A percentile compares a stretch with the other conserved stretches of the same genome.
phyloP scores from a whole-genome alignment of 441 rosid genomes.

The Populus hybrid region DNA sequence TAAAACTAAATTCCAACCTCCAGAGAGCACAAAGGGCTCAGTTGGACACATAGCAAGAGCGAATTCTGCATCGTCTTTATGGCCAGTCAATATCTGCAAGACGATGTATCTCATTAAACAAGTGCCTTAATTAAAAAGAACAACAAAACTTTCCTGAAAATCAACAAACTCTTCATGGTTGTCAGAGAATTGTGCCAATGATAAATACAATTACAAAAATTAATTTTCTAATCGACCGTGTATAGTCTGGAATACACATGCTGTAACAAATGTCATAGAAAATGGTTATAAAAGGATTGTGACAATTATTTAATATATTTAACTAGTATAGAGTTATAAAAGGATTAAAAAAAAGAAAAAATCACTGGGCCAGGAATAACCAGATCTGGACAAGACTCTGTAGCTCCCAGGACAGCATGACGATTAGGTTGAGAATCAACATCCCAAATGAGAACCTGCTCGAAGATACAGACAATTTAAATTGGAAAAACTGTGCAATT shows the following conservation, averaged over 20 bases:
- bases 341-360: background rate
- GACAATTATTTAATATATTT: background rate
- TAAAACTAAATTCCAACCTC: constrained; percentile 47
- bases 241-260: background rate
- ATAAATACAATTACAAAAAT: background rate
- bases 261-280: background rate
- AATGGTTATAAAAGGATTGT: background rate
- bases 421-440: constrained; percentile 90
- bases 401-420: constrained; percentile 79
- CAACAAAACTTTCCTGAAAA: background rate
- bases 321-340: background rate
- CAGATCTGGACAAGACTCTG: constrained; percentile 81
- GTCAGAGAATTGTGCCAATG: background rate
- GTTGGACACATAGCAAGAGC: constrained; percentile 96
- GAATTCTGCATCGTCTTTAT: constrained; percentile 88
- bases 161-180: background rate
- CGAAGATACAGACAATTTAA: background rate
- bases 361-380: constrained; percentile 26
- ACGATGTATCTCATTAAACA: constrained; percentile 10
- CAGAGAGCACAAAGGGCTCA: constrained; percentile 92
- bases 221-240: background rate
- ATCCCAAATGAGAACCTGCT: constrained; percentile 91
- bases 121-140: constrained; percentile 1
- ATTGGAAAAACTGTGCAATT: background rate
- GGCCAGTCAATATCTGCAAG: constrained; percentile 82